Evolutionary conservation across 768 basidiomycete genomes (phyloP), one percentile per base, ranked within the genome.

Genomic region (Xerocomellus chrysenteron): DNA sequence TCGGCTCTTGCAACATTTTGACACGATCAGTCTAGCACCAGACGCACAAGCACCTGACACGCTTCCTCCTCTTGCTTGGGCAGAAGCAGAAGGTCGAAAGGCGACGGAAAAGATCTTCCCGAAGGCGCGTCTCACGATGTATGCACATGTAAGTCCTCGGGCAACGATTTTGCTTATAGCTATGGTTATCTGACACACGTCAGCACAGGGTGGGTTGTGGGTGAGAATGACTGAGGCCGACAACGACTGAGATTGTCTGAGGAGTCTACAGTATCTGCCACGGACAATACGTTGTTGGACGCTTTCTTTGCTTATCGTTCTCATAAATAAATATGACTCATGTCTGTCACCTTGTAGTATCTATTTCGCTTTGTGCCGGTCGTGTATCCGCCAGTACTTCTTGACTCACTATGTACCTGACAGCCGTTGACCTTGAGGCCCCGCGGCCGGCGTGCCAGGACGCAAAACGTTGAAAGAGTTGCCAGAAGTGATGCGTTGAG

Each of bases 1-100:
- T 52, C 78, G 83, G 4, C 74, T 88, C 28, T 69, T 87, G n/a
- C 86, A 88, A 64, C 74, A 72, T 39, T 87, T 87, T 68, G 73
- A 74, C 0, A 74, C 74, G 0, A 70, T 87, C 42, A 66, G 70
- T 5, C 73, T 86, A 12, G 80, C 78, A 33, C 68, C 73, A 13
- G 76, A 76, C 2, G 76, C 82, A 0, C 74, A 78, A 50, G 79
- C 78, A 1, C 75, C 76, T 0, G 78, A 74, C 16, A 74, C 77
- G 3, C 72, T 68, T 8, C 80, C 81, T 13, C 83, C 82, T 1
- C 44, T 65, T 4, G 72, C 74, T 14, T 86, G 83, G 83, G 75
- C 74, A 12, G 44, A 68, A 19, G 68, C 65, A 1, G 60, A 65
- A 3, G 84, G 83, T 2, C 74, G 82, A 24, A 81, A 83, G 66